These are phyloP conservation scores for Benincasa hispida DNA, from an alignment of 306 rosid genomes.

Conservation along the genomic window DNA sequence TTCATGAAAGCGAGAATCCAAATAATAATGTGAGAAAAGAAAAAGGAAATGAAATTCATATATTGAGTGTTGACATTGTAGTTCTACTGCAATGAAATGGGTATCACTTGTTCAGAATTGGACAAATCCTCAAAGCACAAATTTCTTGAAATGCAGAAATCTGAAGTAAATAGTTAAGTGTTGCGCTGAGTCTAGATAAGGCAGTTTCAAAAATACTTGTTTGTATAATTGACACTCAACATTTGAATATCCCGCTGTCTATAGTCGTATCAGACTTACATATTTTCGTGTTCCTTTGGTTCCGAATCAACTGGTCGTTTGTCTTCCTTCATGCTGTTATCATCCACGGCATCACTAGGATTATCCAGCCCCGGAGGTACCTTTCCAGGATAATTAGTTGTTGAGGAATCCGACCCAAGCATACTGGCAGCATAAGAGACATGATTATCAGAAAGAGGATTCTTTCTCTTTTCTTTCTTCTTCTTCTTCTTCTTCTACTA, in stretches of 20 bases:
- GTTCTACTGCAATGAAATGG: not conserved
- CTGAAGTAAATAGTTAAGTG: not conserved
- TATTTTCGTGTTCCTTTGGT: not conserved
- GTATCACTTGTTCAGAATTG: not conserved
- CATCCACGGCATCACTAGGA: constrained; percentile 34
- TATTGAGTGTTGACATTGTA: not conserved
- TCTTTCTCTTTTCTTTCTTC: not conserved
- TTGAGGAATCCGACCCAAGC: constrained; percentile 37
- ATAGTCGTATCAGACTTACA: constrained; percentile 1
- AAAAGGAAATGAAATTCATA: not conserved
- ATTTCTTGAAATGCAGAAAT: not conserved
- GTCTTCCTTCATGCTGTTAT: constrained; percentile 17
- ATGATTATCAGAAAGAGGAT: constrained; percentile 9
- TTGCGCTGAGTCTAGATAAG: not conserved
- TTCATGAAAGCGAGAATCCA: not conserved
- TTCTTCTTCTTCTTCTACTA: no score
- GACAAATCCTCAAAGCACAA: not conserved
- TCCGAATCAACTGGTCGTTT: not conserved
- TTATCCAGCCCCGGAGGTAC: constrained; percentile 44
- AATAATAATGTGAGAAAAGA: not conserved
- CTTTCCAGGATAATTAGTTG: constrained; percentile 56
- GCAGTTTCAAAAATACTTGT: constrained; percentile 1
- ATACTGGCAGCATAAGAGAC: constrained; percentile 25
- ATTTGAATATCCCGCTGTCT: not conserved
- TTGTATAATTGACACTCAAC: not conserved